Percentiles rank a stretch among this genome's conserved stretches.
phyloP scores from a whole-genome alignment of 2,329 filamentous ascomycete species.

The Rasamsonia emersonii region DNA sequence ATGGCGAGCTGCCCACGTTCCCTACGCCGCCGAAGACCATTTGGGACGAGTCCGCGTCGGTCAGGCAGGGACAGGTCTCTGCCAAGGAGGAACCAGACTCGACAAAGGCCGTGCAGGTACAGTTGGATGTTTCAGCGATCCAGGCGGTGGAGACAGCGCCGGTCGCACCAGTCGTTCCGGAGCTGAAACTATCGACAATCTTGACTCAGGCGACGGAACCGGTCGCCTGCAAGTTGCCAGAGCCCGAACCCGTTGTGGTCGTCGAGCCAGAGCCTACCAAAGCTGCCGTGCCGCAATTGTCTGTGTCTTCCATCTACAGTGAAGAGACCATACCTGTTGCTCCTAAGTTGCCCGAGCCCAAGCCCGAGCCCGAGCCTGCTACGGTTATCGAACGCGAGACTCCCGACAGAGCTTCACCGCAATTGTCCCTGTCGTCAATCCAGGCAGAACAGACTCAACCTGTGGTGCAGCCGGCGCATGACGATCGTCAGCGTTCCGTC shows the following conservation, averaged over 20 bases:
- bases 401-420: slow-evolving; percentile 11
- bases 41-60: slow-evolving; percentile 25
- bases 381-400: slow-evolving; percentile 8
- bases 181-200: slow-evolving; percentile 6
- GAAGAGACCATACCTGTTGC: slow-evolving; percentile 19
- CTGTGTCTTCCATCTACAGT: slow-evolving; percentile 22
- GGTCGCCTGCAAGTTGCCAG: slow-evolving; percentile 8
- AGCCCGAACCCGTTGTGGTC: slow-evolving; percentile 9
- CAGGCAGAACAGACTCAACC: slow-evolving; percentile 27
- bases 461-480: slow-evolving; percentile 14
- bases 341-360: slow-evolving; percentile 12
- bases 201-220: slow-evolving; percentile 8
- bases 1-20: slow-evolving; percentile 22
- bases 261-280: slow-evolving; percentile 13
- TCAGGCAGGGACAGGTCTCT: slow-evolving; percentile 6
- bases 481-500: slow-evolving; percentile 19
- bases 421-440: slow-evolving; percentile 21
- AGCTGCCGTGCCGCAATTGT: slow-evolving; percentile 11
- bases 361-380: slow-evolving; percentile 7
- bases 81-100: slow-evolving; percentile 10
- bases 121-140: slow-evolving; percentile 25
- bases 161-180: slow-evolving; percentile 39
- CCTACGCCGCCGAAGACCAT: slow-evolving; percentile 33
- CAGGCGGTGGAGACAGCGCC: slow-evolving; percentile 27
- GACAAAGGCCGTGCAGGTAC: slow-evolving; percentile 13